Percentiles rank a stretch among this genome's conserved stretches.
Evolutionary conservation across 768 basidiomycete genomes (phyloP).

Genomic region (Tremella mesenterica): DNA sequence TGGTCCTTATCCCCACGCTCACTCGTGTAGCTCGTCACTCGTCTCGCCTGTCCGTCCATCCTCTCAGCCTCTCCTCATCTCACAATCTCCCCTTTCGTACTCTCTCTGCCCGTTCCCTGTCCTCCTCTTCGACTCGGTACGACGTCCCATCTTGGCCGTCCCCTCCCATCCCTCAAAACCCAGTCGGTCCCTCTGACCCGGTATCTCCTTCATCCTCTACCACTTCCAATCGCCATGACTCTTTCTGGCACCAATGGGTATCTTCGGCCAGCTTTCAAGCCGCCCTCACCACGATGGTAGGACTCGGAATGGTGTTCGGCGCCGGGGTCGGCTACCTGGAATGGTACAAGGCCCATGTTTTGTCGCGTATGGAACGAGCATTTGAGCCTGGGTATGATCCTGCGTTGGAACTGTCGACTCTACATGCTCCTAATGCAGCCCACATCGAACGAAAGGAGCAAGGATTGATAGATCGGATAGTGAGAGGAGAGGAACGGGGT

Average conservation of each 20-base stretch:
- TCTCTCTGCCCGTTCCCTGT: no score
- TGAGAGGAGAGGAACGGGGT: constrained; percentile 62
- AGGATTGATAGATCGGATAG: constrained; percentile 64
- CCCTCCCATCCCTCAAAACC: constrained; percentile 36
- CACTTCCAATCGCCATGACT: constrained; percentile 1
- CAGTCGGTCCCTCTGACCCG: constrained; percentile 28
- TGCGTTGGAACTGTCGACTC: constrained; percentile 27
- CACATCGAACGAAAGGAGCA: constrained; percentile 68
- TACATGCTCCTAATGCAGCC: constrained; percentile 40
- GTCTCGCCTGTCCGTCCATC: no score
- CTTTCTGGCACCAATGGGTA: constrained; percentile 27
- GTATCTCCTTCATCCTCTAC: neutral
- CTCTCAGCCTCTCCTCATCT: no score
- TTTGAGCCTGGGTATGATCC: constrained; percentile 63
- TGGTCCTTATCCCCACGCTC: no score
- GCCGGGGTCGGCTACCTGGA: constrained; percentile 59
- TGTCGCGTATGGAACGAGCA: constrained; percentile 69
- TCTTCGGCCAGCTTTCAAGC: constrained; percentile 37
- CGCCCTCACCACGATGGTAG: constrained; percentile 39
- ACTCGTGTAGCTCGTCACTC: no score
- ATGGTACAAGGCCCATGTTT: constrained; percentile 74
- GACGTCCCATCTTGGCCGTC: constrained; percentile 38
- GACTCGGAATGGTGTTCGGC: constrained; percentile 36
- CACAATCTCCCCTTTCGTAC: no score
- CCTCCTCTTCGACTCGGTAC: no score